These are phyloP conservation scores for Hypoxylon rubiginosum DNA, from an alignment of 2,329 filamentous ascomycete genomes.

Conservation along the genomic window DNA sequence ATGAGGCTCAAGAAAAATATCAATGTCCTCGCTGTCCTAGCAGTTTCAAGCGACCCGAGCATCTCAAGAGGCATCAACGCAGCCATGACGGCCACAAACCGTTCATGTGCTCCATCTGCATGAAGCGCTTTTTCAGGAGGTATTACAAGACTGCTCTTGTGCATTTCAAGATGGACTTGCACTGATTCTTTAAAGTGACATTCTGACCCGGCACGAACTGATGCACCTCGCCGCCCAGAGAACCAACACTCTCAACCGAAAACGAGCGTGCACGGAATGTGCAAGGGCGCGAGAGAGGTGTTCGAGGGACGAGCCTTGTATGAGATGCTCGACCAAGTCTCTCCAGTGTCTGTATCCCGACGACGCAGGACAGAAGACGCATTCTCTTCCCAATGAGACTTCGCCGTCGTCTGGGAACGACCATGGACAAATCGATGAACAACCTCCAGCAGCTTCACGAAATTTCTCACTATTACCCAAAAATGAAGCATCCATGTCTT, in stretches of 20 bases:
- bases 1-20: constrained; percentile 43
- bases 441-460: constrained; percentile 20
- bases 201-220: constrained; percentile 45
- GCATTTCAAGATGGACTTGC: constrained; percentile 8
- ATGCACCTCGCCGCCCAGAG: constrained; percentile 42
- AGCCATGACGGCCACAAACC: constrained; percentile 46
- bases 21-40: constrained; percentile 49
- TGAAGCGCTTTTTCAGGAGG: constrained; percentile 52
- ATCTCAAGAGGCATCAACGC: constrained; percentile 51
- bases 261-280: constrained; percentile 49
- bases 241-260: constrained; percentile 40
- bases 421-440: constrained; percentile 24
- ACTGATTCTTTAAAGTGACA: constrained; percentile 45
- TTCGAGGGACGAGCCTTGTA: constrained; percentile 49
- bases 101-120: constrained; percentile 48
- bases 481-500: constrained; percentile 18
- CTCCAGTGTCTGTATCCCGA: constrained; percentile 49
- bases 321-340: constrained; percentile 45
- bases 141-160: constrained; percentile 26
- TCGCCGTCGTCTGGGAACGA: constrained; percentile 15
- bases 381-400: constrained; percentile 16
- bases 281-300: constrained; percentile 49
- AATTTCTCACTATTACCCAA: constrained; percentile 22
- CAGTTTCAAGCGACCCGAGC: constrained; percentile 51
- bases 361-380: constrained; percentile 37